phyloP scores from a whole-genome alignment of 2,329 filamentous ascomycete genomes.

The Penicillium sclerotigenum region DNA sequence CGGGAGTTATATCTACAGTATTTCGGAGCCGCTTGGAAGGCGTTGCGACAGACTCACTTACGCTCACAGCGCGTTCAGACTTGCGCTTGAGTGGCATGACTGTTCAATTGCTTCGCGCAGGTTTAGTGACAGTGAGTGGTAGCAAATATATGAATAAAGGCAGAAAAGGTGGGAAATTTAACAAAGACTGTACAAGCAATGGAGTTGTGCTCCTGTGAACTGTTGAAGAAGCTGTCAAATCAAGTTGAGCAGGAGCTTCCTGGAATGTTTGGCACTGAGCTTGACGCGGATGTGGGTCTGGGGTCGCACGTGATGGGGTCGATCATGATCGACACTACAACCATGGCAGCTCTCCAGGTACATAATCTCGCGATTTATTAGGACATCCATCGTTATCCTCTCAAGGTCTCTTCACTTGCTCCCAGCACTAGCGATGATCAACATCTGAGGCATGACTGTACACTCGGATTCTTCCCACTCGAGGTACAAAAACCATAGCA shows the following conservation, averaged over 20 bases:
- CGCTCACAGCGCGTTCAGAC: slow-evolving; percentile 20
- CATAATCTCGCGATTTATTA: not conserved
- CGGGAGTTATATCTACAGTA: not conserved
- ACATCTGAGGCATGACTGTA: not conserved
- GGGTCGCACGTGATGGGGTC: slow-evolving; percentile 9
- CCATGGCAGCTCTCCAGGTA: not conserved
- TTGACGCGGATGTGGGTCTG: slow-evolving; percentile 14
- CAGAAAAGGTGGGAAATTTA: not conserved
- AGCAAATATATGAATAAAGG: not conserved
- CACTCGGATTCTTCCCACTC: not conserved
- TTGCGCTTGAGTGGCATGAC: slow-evolving; percentile 29
- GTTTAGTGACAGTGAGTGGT: not conserved
- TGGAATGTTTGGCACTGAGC: slow-evolving; percentile 7
- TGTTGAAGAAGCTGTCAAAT: not conserved
- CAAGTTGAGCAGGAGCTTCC: not conserved
- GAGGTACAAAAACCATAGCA: not conserved
- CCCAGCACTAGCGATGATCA: too few relatives aligned
- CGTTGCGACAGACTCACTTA: slow-evolving; percentile 14
- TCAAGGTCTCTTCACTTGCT: not conserved
- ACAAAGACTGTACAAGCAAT: not conserved
- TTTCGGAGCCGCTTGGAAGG: slow-evolving; percentile 28
- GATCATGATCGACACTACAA: not conserved
- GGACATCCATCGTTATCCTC: not conserved
- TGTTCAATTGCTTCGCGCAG: not conserved
- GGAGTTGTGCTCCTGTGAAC: too few relatives aligned